phyloP scores from a whole-genome alignment of 306 rosid genomes.

The Fagus sylvatica region DNA sequence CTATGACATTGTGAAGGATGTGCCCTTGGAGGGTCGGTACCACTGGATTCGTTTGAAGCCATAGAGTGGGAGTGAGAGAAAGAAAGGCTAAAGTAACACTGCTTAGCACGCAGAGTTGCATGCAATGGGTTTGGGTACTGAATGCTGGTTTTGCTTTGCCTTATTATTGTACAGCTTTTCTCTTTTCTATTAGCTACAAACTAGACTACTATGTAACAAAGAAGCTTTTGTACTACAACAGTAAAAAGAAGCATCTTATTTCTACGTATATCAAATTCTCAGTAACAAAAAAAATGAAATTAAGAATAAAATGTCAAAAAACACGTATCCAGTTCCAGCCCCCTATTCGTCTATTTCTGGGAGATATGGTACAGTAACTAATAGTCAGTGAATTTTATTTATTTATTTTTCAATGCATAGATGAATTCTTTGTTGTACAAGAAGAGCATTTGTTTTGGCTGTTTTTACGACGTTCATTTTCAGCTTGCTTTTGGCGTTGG shows the following conservation, averaged over 20 bases:
- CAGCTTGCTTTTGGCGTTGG: conserved; percentile 24
- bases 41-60: conserved; percentile 82
- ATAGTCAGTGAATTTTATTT: too few relatives aligned
- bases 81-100: conserved; percentile 41
- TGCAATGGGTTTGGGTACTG: conserved; percentile 18
- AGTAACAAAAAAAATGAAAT: background rate
- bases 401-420: background rate
- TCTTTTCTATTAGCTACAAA: background rate
- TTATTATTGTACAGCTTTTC: conserved; percentile 22
- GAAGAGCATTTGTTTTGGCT: conserved; percentile 49
- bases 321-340: too few relatives aligned
- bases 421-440: conserved; percentile 13
- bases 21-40: conserved; percentile 90
- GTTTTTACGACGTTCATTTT: conserved; percentile 8
- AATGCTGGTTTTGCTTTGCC: background rate
- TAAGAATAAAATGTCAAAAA: too few relatives aligned
- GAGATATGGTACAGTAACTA: too few relatives aligned
- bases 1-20: conserved; percentile 75
- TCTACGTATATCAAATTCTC: background rate
- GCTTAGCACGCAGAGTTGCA: conserved; percentile 35
- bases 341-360: too few relatives aligned
- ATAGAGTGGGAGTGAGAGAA: conserved; percentile 11
- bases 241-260: conserved; percentile 34
- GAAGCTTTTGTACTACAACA: conserved; percentile 32
- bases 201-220: background rate